Percentiles rank a stretch among this genome's conserved stretches.
Conservation (phyloP, 2,329 filamentous ascomycete genomes). For the Neonectria neomacrospora region DNA sequence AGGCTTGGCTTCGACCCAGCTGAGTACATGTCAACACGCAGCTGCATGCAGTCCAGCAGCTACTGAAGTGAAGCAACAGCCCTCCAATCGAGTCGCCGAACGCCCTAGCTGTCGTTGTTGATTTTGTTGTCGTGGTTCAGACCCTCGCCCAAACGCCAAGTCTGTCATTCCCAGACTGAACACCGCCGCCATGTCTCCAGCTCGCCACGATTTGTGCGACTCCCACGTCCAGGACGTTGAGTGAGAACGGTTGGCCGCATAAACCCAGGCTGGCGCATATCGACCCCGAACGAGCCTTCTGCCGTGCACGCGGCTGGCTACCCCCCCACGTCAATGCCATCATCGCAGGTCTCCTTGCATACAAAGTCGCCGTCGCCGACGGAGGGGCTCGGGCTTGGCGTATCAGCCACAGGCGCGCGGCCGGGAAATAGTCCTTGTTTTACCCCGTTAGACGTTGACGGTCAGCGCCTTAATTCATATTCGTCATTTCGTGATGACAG, state of each 20-base stretch:
- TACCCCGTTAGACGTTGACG: not conserved
- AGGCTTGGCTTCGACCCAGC: conserved; percentile 4
- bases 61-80: not conserved
- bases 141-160: not conserved
- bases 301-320: not conserved
- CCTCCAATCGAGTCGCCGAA: not conserved
- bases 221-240: not conserved
- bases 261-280: not conserved
- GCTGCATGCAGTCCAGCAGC: not conserved
- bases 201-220: not conserved
- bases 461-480: not conserved
- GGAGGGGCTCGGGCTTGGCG: not conserved
- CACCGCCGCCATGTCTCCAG: not conserved
- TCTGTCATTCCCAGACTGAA: not conserved
- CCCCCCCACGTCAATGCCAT: not conserved
- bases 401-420: not conserved
- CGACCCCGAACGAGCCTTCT: not conserved
- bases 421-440: not conserved
- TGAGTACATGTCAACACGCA: not conserved
- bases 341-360: not conserved
- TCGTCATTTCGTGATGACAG: not conserved
- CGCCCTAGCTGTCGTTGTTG: not conserved
- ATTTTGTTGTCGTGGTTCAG: not conserved
- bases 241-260: not conserved
- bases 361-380: not conserved